Percentiles rank a stretch among this genome's conserved stretches.
phyloP scores from a whole-genome alignment of 2,329 filamentous ascomycete species.

The Talaromyces verruculosus region DNA sequence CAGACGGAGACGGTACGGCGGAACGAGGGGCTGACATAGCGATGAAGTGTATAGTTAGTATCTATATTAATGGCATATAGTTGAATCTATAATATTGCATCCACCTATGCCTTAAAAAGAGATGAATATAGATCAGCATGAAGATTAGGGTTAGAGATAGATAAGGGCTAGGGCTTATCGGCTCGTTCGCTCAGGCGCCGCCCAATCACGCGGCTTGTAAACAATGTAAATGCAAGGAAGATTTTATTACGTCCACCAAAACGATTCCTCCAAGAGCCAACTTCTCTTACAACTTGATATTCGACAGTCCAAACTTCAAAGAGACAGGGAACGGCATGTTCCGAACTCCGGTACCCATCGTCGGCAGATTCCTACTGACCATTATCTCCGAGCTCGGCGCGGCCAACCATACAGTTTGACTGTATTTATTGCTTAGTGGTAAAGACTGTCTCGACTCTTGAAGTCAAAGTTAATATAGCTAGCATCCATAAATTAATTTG shows the following conservation, averaged over 20 bases:
- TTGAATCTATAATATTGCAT: neutral
- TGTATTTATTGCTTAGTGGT: neutral
- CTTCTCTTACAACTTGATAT: neutral
- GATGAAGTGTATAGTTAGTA: neutral
- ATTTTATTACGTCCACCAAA: neutral
- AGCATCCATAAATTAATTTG: too few species aligned
- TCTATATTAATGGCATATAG: neutral
- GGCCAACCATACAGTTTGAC: neutral
- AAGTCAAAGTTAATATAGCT: neutral
- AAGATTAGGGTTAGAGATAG: neutral
- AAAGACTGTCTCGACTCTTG: neutral
- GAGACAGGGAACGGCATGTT: neutral
- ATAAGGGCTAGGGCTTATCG: neutral
- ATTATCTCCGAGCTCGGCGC: conserved; percentile 7
- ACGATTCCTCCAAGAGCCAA: neutral
- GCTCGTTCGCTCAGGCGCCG: neutral
- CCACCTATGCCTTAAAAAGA: neutral
- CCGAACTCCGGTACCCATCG: neutral
- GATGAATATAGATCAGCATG: neutral
- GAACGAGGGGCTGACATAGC: neutral
- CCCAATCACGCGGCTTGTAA: neutral
- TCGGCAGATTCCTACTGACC: conserved; percentile 5
- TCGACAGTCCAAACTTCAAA: too few species aligned
- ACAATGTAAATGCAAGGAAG: neutral
- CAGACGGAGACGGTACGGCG: neutral